Percentiles rank a stretch among this genome's conserved stretches.
Evolutionary conservation across 495 filamentous ascomycete genomes (phyloP).

Genomic region (Aspergillus olivimuriae): DNA sequence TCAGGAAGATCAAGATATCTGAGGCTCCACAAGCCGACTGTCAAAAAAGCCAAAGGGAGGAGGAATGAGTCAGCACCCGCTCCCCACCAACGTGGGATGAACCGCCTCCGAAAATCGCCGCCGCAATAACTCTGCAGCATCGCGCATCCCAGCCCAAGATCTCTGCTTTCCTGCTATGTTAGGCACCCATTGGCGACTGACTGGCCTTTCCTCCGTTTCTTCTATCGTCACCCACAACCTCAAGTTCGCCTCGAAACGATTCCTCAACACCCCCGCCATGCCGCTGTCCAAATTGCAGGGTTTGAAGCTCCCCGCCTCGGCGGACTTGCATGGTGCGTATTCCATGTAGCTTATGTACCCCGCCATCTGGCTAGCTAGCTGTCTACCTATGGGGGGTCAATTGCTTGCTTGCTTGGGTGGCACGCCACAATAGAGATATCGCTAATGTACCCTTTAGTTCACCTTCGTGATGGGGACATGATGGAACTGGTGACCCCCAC

Average conservation of each 20-base stretch:
- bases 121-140: too few species aligned
- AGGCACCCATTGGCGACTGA: background rate
- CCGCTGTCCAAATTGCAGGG: constrained; percentile 35
- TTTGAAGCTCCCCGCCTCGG: constrained; percentile 61
- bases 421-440: background rate
- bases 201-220: background rate
- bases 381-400: too few species aligned
- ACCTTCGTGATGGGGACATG: constrained; percentile 74
- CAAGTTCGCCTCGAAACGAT: constrained; percentile 3
- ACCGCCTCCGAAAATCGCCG: too few species aligned
- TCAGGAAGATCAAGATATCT: too few species aligned
- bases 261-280: constrained; percentile 19
- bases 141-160: too few species aligned
- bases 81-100: too few species aligned
- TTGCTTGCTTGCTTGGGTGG: background rate
- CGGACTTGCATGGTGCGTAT: constrained; percentile 56
- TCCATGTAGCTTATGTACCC: constrained; percentile 16
- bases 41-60: too few species aligned
- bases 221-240: background rate
- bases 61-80: too few species aligned
- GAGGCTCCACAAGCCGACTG: too few species aligned
- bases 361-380: too few species aligned
- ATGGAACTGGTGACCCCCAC: constrained; percentile 76
- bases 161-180: background rate
- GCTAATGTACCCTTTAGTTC: too few species aligned